Conservation (phyloP, 495 filamentous ascomycete species). For the Rostrohypoxylon terebratum region DNA sequence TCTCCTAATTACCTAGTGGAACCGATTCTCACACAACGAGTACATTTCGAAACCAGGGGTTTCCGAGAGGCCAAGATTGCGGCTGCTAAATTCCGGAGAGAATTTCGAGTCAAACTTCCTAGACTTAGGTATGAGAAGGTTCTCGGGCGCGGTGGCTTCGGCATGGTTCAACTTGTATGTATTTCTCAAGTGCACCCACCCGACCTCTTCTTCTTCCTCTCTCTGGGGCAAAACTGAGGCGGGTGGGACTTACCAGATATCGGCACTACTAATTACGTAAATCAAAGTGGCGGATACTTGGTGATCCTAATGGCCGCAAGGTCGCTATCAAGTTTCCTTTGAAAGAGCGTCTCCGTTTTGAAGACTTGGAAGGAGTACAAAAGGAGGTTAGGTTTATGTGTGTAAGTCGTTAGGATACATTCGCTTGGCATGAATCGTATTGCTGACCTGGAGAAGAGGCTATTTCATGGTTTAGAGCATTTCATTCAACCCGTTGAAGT, state of each 20-base stretch:
- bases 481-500: slow-evolving; percentile 8
- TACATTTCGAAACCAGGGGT: no score
- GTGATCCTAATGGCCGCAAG: not conserved
- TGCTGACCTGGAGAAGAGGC: not conserved
- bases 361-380: no score
- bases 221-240: not conserved
- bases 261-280: not conserved
- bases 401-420: not conserved
- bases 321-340: slow-evolving; percentile 11
- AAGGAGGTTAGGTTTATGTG: not conserved
- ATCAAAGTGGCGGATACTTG: slow-evolving; percentile 17
- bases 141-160: slow-evolving; percentile 18
- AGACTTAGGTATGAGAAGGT: slow-evolving; percentile 5
- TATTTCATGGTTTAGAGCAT: slow-evolving; percentile 4
- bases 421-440: not conserved
- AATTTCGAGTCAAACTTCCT: not conserved
- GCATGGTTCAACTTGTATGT: slow-evolving; percentile 20
- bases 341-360: no score
- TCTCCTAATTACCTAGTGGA: no score
- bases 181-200: not conserved
- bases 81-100: not conserved
- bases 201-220: not conserved
- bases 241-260: not conserved
- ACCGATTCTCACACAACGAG: no score
- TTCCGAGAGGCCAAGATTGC: not conserved